Base-by-base conservation (phyloP, 169 alveolate species). In the Amoebophrya sp. region DNA sequence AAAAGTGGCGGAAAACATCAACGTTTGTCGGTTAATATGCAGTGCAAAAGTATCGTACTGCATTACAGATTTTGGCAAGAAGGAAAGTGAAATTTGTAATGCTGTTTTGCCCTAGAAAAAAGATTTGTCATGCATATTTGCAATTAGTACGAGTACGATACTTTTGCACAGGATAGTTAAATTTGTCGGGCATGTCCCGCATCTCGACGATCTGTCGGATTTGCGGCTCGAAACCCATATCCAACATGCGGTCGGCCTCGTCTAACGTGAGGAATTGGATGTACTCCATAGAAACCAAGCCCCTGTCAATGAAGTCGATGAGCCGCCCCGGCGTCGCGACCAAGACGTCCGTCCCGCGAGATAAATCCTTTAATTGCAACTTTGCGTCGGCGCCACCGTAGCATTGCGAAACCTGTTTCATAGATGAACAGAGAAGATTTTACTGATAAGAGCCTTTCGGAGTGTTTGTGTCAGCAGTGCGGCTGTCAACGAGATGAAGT, bases 211-310 rank as follows among this genome's bases (percentile, higher is more conserved):
- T 91, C 77, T 91, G 91, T 29, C 93, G 88, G n/a, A 98, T 97
- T 94, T 99, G 99, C 89, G 99, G 99, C 94, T 98, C 99, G 94
- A 99, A 99, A 2, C 99, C 99, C 98, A 98, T 95, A 95, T 98
- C 99, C 91, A 96, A 95, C 98, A 99, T 97, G 93, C 99, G 95
- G 93, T 99, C 99, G 12, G 99, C 99, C 96, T 99, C 99, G 95
- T 98, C 99, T 35, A 98, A 95, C 25, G 98, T 99, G 25, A 98
- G 18, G 35, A n/a, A 25, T 77, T 14, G 35, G 35, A 25, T 77
- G 89, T n/a, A n/a, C 47, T 47, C 41, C 93, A 91, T 88, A 77
- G 93, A 77, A 89, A 91, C 88, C 40, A 91, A 89, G 12, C 91
- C 93, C 29, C 93, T 91, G 91, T 91, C 93, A 77, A 91, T 91